phyloP scores from a whole-genome alignment of 2,329 filamentous ascomycete genomes.

The Fusarium tricinctum region DNA sequence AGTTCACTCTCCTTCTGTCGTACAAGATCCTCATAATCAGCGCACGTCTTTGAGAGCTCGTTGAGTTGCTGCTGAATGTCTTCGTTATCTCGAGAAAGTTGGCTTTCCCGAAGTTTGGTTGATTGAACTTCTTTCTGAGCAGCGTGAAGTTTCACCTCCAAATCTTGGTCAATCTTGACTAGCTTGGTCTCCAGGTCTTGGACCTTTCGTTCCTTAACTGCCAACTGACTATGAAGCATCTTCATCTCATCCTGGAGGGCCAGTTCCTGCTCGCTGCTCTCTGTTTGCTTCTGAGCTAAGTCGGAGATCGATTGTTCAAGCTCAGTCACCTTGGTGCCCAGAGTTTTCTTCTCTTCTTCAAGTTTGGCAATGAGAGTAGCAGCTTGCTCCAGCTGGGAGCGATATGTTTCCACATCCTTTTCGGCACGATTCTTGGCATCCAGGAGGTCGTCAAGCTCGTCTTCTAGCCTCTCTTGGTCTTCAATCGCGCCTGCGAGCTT shows the following conservation, averaged over 20 bases:
- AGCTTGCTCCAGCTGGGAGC: conserved; percentile 90
- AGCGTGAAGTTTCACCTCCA: conserved; percentile 84
- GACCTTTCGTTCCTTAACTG: conserved; percentile 89
- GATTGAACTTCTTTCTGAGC: conserved; percentile 84
- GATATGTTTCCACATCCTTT: conserved; percentile 82
- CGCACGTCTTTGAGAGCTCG: conserved; percentile 90
- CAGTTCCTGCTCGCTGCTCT: conserved; percentile 82
- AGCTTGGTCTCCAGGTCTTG: conserved; percentile 89
- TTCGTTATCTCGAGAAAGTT: conserved; percentile 83
- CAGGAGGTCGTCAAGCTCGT: conserved; percentile 90
- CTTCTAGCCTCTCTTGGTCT: conserved; percentile 93
- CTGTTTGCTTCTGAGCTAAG: conserved; percentile 77
- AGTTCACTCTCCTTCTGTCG: conserved; percentile 95
- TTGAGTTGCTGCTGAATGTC: conserved; percentile 87
- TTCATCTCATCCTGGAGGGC: conserved; percentile 85
- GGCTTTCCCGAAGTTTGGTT: conserved; percentile 79
- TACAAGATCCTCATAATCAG: conserved; percentile 94
- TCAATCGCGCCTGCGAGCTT: conserved; percentile 93
- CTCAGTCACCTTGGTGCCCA: conserved; percentile 75
- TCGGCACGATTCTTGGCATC: conserved; percentile 91
- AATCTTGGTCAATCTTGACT: conserved; percentile 87
- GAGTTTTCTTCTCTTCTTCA: conserved; percentile 85
- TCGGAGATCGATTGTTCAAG: conserved; percentile 80
- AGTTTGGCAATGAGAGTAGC: conserved; percentile 86
- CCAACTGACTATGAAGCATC: conserved; percentile 91